phyloP scores from a whole-genome alignment of 768 basidiomycete genomes.

The Xerocomellus intermedius region DNA sequence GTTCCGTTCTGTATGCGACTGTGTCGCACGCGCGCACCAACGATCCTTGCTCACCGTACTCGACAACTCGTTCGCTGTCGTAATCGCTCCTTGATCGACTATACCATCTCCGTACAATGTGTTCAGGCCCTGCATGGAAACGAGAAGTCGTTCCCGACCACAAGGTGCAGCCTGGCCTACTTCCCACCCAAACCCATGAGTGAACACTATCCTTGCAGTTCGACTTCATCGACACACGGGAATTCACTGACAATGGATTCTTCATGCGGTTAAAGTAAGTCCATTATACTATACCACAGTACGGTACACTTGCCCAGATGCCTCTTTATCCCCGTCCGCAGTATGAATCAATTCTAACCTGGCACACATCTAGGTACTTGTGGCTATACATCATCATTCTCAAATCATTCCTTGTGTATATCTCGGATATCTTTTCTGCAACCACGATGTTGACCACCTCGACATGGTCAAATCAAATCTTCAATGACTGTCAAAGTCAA shows the following conservation, averaged over 20 bases:
- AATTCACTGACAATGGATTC: constrained; percentile 88
- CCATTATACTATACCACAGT: not conserved
- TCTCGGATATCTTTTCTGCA: constrained; percentile 97
- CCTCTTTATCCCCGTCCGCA: not conserved
- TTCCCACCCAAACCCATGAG: not conserved
- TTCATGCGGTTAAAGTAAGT: constrained; percentile 82
- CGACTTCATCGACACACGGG: constrained; percentile 92
- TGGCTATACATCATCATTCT: constrained; percentile 92
- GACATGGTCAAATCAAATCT: constrained; percentile 91
- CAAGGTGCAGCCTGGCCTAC: constrained; percentile 59
- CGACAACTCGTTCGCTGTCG: constrained; percentile 25
- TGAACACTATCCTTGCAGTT: constrained; percentile 53
- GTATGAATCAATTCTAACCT: constrained; percentile 10
- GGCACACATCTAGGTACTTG: constrained; percentile 62
- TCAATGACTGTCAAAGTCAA: constrained; percentile 62
- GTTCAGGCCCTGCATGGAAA: constrained; percentile 86
- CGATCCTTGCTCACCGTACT: constrained; percentile 25
- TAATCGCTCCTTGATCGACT: constrained; percentile 15
- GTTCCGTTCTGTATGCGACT: constrained; percentile 32
- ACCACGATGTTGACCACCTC: constrained; percentile 92
- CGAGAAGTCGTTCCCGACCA: constrained; percentile 96
- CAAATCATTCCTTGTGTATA: constrained; percentile 95
- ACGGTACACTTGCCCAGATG: not conserved
- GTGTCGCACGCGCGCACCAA: constrained; percentile 31
- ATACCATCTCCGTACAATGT: constrained; percentile 19